Base-by-base conservation (phyloP, 169 alveolate genomes). In the Cryptosporidium sp. region DNA sequence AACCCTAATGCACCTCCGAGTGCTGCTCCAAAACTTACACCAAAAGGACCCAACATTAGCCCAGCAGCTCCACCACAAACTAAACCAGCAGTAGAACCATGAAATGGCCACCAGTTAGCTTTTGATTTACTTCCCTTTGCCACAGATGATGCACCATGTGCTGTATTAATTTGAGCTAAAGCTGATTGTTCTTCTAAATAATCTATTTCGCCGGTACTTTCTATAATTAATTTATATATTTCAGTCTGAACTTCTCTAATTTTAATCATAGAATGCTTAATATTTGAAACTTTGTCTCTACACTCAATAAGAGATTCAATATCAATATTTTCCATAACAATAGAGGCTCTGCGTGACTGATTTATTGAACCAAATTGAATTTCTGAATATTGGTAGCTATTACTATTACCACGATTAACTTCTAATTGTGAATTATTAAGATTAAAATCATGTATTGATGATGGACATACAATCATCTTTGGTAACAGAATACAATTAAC, bases 51-150 rank as follows among this genome's bases (percentile, higher is more conserved):
- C 21, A 80, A 62, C 1, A 65, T 41, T 41, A 80, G 21, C 4
- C 89, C 89, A 59, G 89, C 89, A 61, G 89, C 89, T 12, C 89
- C 74, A 1, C 89, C 89, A 59, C 89, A 80, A 21, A 80, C 59
- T 29, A 80, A 39, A 0, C 89, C 89, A 35, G 89, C 89, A 80
- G 89, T 80, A 39, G 89, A 80, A 39, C 89, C 89, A n/a, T 80
- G 89, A 80, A 80, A 62, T 62, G 89, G 89, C 89, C 89, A 80
- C 89, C 89, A 80, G 14, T 67, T 80, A 23, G 89, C 51, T 26
- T 80, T 80, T 12, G 59, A 61, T 62, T 80, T 80, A 48, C 89
- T 39, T 9, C 89, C 89, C 62, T 80, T 37, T 80, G 89, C 89
- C 1, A 80, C 75, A 43, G 50, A 80, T 31, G 70, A 23, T 10